Evolutionary conservation across 2,329 filamentous ascomycete species (phyloP).

Genomic region (Diaporthe batatas): DNA sequence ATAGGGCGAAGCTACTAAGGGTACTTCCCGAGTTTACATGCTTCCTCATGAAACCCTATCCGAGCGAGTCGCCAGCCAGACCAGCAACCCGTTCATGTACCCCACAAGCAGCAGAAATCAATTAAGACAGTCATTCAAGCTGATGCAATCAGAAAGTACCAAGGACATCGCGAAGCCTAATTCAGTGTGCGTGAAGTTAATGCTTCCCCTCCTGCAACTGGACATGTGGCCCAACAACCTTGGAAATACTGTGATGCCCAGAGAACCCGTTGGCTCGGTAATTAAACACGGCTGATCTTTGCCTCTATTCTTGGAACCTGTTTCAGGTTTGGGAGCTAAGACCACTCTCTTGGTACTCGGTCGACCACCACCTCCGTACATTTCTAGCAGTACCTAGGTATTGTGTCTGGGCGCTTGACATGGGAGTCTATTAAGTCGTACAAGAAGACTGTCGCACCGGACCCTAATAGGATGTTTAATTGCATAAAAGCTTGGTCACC

Average conservation of each 20-base stretch:
- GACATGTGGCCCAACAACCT: neutral
- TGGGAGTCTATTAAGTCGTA: conserved; percentile 1
- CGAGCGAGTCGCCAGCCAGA: neutral
- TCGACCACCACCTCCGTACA: too few relatives aligned
- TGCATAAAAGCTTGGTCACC: conserved; percentile 20
- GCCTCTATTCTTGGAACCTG: conserved; percentile 26
- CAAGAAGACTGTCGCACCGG: neutral
- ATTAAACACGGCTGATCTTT: conserved; percentile 7
- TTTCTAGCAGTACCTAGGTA: neutral
- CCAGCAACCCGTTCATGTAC: conserved; percentile 6
- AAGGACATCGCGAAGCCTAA: neutral
- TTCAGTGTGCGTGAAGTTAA: neutral
- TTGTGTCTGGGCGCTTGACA: neutral
- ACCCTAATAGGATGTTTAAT: neutral
- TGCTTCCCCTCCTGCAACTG: conserved; percentile 7
- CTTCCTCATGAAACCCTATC: conserved; percentile 10
- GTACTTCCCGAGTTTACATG: neutral
- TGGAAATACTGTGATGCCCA: neutral
- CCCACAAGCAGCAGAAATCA: neutral
- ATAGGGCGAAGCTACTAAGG: neutral
- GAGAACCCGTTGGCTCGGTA: conserved; percentile 23
- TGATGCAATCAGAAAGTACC: neutral
- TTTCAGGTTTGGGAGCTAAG: conserved; percentile 19
- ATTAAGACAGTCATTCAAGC: neutral
- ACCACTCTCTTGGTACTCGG: neutral